These are phyloP conservation scores for Ogataea corticis DNA, from an alignment of 805 yeast species.

Conservation along the genomic window DNA sequence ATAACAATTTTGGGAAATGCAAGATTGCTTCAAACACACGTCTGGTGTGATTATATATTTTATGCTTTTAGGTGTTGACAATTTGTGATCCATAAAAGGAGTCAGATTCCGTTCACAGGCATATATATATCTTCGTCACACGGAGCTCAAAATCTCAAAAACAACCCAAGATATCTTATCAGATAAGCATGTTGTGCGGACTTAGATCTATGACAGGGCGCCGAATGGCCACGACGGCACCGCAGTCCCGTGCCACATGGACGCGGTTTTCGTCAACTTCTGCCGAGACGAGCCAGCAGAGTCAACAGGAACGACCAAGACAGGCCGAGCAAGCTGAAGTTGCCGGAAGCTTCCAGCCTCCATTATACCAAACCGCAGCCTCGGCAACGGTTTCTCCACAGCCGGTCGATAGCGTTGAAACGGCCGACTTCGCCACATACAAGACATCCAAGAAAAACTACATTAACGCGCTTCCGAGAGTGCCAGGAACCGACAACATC, in stretches of 20 bases:
- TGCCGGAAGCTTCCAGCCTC: no score
- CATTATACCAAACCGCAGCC: no score
- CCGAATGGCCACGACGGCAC: background rate
- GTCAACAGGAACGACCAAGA: slow-evolving; percentile 8
- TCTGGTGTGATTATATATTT: no score
- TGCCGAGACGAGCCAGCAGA: slow-evolving; percentile 4
- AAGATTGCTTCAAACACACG: background rate
- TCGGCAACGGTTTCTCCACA: background rate
- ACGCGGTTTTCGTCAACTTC: slow-evolving; percentile 5
- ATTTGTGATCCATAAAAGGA: background rate
- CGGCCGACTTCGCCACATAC: slow-evolving; percentile 6
- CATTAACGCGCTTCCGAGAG: slow-evolving; percentile 33
- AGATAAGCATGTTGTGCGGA: slow-evolving; percentile 1
- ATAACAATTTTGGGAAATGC: slow-evolving; percentile 5
- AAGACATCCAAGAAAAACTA: slow-evolving; percentile 24
- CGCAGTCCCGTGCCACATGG: background rate
- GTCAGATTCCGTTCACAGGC: background rate
- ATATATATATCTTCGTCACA: background rate
- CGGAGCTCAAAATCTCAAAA: background rate
- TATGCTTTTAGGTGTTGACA: background rate
- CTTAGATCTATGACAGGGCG: slow-evolving; percentile 1
- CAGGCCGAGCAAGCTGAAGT: slow-evolving; percentile 1
- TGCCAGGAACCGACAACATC: slow-evolving; percentile 34
- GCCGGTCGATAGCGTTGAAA: slow-evolving; percentile 1
- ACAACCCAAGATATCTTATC: no score